A percentile compares a stretch with the other conserved stretches of the same genome.
These are phyloP conservation scores for Botryotinia globosa DNA, from an alignment of 2,329 filamentous ascomycete genomes.

Conservation along the genomic window DNA sequence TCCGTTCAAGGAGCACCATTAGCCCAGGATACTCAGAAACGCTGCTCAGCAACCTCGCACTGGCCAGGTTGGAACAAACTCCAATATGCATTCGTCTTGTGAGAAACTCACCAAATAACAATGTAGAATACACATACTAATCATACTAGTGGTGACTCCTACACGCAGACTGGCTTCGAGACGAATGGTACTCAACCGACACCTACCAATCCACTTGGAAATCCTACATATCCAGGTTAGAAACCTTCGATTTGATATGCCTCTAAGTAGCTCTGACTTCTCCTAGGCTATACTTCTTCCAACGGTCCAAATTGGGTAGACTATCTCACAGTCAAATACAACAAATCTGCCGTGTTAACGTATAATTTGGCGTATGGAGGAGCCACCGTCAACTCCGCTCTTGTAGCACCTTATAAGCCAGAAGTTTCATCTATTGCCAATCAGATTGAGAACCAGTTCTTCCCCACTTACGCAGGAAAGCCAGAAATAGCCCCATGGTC, in stretches of 20 bases:
- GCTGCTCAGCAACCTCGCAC: conserved; percentile 32
- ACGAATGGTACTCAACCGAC: conserved; percentile 38
- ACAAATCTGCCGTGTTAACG: conserved; percentile 45
- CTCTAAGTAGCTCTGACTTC: not conserved
- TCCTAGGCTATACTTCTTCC: conserved; percentile 37
- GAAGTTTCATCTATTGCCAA: conserved; percentile 41
- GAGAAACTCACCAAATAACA: conserved; percentile 24
- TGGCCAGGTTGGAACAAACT: conserved; percentile 42
- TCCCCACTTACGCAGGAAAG: conserved; percentile 41
- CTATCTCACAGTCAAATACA: conserved; percentile 46
- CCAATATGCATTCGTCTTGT: conserved; percentile 46
- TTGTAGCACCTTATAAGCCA: conserved; percentile 41
- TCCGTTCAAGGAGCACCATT: conserved; percentile 9
- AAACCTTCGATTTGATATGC: not conserved
- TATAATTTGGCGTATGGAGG: conserved; percentile 52
- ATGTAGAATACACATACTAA: not conserved
- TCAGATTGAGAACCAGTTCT: conserved; percentile 44
- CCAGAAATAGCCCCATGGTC: conserved; percentile 31
- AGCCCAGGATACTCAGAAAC: not conserved
- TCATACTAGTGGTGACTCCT: conserved; percentile 42
- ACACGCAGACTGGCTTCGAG: conserved; percentile 42
- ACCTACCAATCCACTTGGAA: conserved; percentile 41
- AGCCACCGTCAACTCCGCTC: conserved; percentile 41
- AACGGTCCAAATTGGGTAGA: conserved; percentile 57
- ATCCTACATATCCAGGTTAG: conserved; percentile 41